Conservation (phyloP, 225 moss, liverwort and hornwort species). For the Straminergon stramineum region DNA sequence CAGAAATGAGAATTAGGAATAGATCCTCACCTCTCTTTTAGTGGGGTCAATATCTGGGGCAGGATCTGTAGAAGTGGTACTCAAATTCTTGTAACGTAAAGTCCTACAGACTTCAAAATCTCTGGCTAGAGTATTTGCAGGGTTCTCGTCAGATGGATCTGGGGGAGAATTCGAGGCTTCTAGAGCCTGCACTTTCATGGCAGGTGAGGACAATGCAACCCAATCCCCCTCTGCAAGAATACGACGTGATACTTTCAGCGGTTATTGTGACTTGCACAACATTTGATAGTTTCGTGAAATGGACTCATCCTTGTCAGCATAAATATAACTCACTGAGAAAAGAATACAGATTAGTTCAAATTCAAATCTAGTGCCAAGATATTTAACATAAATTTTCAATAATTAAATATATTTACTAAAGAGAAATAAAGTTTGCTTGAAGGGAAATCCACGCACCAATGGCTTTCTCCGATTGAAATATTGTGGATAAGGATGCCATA, state of each 20-base stretch:
- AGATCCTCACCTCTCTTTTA: slow-evolving; percentile 59
- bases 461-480: slow-evolving; percentile 26
- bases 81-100: slow-evolving; percentile 48
- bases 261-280: not conserved
- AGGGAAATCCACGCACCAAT: slow-evolving; percentile 9
- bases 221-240: slow-evolving; percentile 38
- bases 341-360: not conserved
- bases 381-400: not conserved
- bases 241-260: not conserved
- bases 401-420: not conserved
- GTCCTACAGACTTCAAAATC: not conserved
- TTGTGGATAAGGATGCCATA: slow-evolving; percentile 69
- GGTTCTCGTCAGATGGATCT: slow-evolving; percentile 2
- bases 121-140: not conserved
- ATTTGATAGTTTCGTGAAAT: not conserved
- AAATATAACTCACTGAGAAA: not conserved
- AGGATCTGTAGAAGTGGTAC: slow-evolving; percentile 39
- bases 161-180: slow-evolving; percentile 12
- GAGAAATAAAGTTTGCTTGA: not conserved
- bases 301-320: not conserved
- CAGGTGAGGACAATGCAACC: slow-evolving; percentile 57
- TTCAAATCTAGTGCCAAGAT: not conserved
- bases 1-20: not conserved
- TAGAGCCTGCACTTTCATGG: slow-evolving; percentile 35
- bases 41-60: slow-evolving; percentile 50